These are phyloP conservation scores for Paecilomyces dactylethromorphus DNA, from an alignment of 2,329 filamentous ascomycete genomes.

Conservation along the genomic window DNA sequence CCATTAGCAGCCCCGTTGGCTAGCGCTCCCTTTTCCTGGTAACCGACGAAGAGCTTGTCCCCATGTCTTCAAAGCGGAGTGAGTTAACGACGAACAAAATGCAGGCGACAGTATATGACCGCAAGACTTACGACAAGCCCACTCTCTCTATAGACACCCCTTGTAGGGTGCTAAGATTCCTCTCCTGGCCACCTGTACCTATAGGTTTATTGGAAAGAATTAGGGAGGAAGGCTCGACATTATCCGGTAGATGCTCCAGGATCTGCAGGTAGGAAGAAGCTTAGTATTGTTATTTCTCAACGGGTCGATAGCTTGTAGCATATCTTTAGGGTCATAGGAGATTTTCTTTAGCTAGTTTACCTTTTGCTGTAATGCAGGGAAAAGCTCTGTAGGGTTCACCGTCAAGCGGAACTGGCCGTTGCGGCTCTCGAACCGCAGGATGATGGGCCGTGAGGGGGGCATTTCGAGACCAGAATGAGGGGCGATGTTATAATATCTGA, in stretches of 20 bases:
- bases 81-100: not conserved
- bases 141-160: constrained; percentile 53
- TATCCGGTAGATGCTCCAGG: constrained; percentile 53
- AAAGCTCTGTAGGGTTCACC: constrained; percentile 67
- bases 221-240: constrained; percentile 49
- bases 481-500: not conserved
- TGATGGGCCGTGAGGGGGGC: constrained; percentile 51
- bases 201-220: constrained; percentile 55
- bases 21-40: constrained; percentile 52
- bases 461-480: constrained; percentile 15
- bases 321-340: not conserved
- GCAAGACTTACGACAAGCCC: constrained; percentile 46
- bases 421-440: constrained; percentile 80
- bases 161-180: constrained; percentile 45
- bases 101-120: not conserved
- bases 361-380: constrained; percentile 50
- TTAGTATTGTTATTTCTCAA: not conserved
- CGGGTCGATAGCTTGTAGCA: not conserved
- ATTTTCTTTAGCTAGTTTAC: constrained; percentile 18
- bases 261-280: constrained; percentile 34
- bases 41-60: constrained; percentile 82
- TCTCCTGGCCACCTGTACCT: constrained; percentile 49
- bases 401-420: constrained; percentile 88
- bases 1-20: constrained; percentile 44
- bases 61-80: constrained; percentile 58